Evolutionary conservation across 345 rosid species (phyloP), one percentile per base, ranked within the genome.

Genomic region (Clarkia xantiana): DNA sequence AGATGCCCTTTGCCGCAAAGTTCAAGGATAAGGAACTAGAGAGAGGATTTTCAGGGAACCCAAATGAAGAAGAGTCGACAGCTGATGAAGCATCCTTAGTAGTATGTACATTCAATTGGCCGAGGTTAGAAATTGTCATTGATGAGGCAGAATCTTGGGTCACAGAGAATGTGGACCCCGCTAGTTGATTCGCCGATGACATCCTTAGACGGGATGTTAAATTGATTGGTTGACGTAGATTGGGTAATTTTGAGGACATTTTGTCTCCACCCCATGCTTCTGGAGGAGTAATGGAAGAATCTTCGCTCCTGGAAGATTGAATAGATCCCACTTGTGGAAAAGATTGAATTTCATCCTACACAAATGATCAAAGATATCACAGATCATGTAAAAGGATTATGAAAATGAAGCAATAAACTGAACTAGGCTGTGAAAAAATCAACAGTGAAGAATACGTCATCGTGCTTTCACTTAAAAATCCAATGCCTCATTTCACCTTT

Each of bases 181-280:
- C 71, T 62, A 84, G 71, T 49, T 67, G 68, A 71, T 69, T 70
- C 56, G 64, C 66, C 55, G 72, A 70, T 38, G 63, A 60, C 50
- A 60, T 57, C 51, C 77, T 87, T 51, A 80, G 71, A 57, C 77
- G 81, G 50, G 94, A 74, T 23, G 97, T 76, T 60, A 77, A 36
- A 61, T 60, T 67, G 54, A 55, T 69, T 14, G 76, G 67, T 58
- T 77, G 77, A 43, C 66, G 78, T 17, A 77, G 66, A 54, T 66
- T 72, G 60, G 74, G 45, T 59, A 68, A 63, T 67, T 76, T 86
- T n/a, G 83, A 84, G 49, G 87, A 66, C 64, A 86, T 55, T 71
- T 69, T 86, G 67, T 86, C 94, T 53, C 95, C 96, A 48, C 96
- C 99, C 96, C 99, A 93, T 58, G 99, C 94, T 71, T 93, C 95